These are phyloP conservation scores for Saraca asoca DNA, from an alignment of 331 rosid species.

Conservation along the genomic window DNA sequence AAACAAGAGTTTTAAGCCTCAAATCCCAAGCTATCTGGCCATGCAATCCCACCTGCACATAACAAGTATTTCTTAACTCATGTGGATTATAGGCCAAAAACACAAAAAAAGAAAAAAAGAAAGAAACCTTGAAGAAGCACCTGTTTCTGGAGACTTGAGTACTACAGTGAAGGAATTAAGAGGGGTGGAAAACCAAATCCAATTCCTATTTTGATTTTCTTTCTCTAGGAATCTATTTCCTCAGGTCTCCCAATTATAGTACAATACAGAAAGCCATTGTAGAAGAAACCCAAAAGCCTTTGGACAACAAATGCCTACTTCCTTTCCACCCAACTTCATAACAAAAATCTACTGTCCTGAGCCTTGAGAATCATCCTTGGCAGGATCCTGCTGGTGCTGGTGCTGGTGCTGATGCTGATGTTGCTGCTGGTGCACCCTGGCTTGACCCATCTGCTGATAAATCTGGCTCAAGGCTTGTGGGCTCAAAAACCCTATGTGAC, in stretches of 20 bases:
- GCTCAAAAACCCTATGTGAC: slow-evolving; percentile 84
- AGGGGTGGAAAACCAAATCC: slow-evolving; percentile 66
- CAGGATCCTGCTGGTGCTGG: slow-evolving; percentile 49
- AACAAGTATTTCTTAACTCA: slow-evolving; percentile 23
- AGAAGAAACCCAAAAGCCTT: slow-evolving; percentile 44
- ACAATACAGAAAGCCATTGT: slow-evolving; percentile 53
- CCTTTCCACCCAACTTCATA: slow-evolving; percentile 35
- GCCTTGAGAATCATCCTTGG: slow-evolving; percentile 93
- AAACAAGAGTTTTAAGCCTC: slow-evolving; percentile 58
- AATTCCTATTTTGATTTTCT: slow-evolving; percentile 47
- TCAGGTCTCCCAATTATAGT: slow-evolving; percentile 49
- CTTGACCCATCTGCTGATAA: slow-evolving; percentile 87
- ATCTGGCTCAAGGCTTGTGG: slow-evolving; percentile 81
- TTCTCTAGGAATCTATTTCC: slow-evolving; percentile 48
- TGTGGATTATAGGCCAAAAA: background rate
- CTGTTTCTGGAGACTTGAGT: slow-evolving; percentile 63
- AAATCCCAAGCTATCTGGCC: slow-evolving; percentile 51
- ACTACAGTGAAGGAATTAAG: slow-evolving; percentile 54
- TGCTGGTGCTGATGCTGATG: no score
- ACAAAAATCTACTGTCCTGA: slow-evolving; percentile 60
- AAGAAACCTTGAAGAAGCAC: slow-evolving; percentile 36
- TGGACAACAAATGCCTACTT: slow-evolving; percentile 42
- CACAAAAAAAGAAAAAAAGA: background rate
- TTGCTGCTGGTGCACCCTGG: slow-evolving; percentile 59
- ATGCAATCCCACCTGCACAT: slow-evolving; percentile 71